A percentile compares a stretch with the other conserved stretches of the same genome.
Evolutionary conservation across 2,329 filamentous ascomycete genomes (phyloP).

Genomic region (Fusarium sp.): DNA sequence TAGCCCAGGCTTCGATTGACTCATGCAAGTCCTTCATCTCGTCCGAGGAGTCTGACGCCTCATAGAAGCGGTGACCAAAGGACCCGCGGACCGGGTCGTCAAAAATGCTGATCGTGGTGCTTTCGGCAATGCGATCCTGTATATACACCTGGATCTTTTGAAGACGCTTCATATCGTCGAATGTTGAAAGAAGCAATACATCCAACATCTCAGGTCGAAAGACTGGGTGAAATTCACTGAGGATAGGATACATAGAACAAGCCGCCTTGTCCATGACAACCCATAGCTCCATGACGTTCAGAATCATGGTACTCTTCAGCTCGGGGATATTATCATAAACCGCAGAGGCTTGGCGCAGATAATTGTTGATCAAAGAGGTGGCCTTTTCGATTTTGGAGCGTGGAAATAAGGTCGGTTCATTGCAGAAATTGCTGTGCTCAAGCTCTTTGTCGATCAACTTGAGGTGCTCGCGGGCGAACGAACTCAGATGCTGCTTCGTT

Average conservation of each 20-base stretch:
- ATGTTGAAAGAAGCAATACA: constrained; percentile 23
- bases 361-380: constrained; percentile 10
- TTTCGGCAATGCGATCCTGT: constrained; percentile 24
- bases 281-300: constrained; percentile 42
- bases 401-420: neutral
- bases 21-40: constrained; percentile 30
- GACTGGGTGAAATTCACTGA: constrained; percentile 36
- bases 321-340: constrained; percentile 30
- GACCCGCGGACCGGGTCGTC: constrained; percentile 41
- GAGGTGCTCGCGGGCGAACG: constrained; percentile 22
- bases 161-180: constrained; percentile 33
- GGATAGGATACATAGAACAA: constrained; percentile 33
- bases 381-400: neutral
- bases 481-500: constrained; percentile 32
- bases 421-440: constrained; percentile 6
- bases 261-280: constrained; percentile 33
- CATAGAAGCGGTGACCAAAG: constrained; percentile 45
- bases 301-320: constrained; percentile 36
- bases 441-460: constrained; percentile 29
- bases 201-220: constrained; percentile 41
- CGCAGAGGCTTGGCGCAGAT: constrained; percentile 12
- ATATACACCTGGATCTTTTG: constrained; percentile 38
- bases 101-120: constrained; percentile 31
- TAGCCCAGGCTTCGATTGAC: constrained; percentile 42
- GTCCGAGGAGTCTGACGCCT: constrained; percentile 29